These are phyloP conservation scores for Cytospora paraplurivora DNA, from an alignment of 2,329 filamentous ascomycete species.

Conservation along the genomic window DNA sequence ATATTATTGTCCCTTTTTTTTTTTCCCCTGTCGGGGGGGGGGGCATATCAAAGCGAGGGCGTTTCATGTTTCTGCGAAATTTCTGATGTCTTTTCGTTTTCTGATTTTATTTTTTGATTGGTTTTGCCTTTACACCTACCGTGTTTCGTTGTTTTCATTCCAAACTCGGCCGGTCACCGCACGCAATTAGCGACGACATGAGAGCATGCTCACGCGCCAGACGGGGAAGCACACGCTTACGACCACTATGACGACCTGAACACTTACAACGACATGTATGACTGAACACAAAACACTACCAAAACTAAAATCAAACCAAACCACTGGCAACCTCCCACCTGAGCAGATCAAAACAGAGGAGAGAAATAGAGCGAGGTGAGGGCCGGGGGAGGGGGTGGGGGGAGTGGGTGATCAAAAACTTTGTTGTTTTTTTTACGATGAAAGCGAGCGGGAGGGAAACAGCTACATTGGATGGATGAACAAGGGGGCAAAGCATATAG, in stretches of 20 bases:
- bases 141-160: neutral
- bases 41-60: slow-evolving; percentile 37
- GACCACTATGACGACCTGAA: slow-evolving; percentile 34
- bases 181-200: slow-evolving; percentile 33
- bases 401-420: neutral
- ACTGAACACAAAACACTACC: slow-evolving; percentile 26
- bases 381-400: neutral
- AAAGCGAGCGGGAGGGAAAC: neutral
- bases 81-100: slow-evolving; percentile 19
- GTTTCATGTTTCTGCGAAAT: slow-evolving; percentile 30
- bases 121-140: slow-evolving; percentile 18
- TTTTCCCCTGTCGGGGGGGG: slow-evolving; percentile 10
- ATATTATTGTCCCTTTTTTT: neutral
- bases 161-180: slow-evolving; percentile 32
- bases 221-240: slow-evolving; percentile 30
- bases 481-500: slow-evolving; percentile 11
- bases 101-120: neutral
- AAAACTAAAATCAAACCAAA: too few species aligned
- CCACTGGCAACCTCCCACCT: slow-evolving; percentile 4
- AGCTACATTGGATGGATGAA: neutral
- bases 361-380: neutral
- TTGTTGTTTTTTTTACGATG: neutral
- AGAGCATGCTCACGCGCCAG: slow-evolving; percentile 27
- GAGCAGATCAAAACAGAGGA: neutral
- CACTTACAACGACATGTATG: slow-evolving; percentile 41